Base-by-base conservation (phyloP, 2,329 filamentous ascomycete species). In the Pyrenochaeta sp. region DNA sequence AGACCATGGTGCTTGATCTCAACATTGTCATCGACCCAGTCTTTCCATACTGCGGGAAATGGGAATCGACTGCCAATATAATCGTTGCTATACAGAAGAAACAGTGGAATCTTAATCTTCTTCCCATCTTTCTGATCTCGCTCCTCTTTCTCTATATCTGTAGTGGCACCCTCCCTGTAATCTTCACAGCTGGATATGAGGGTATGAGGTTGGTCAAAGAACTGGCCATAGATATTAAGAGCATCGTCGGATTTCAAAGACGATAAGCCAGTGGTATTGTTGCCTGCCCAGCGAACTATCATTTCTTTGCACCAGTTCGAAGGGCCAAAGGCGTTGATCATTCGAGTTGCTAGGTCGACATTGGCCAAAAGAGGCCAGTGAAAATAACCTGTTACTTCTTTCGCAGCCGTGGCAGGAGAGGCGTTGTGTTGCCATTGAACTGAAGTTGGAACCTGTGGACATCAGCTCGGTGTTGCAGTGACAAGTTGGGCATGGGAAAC, bases 281-380 rank as follows among this genome's bases (percentile, higher is more conserved):
- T 54, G 58, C 29, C 78, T 53, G 9, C 72, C 77, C 47, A 81
- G 68, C 77, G 79, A 69, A 57, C 14, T 1, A 63, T 64, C 66
- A 71, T 67, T 7, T 72, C 69, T 7, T 50, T 45, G 42, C 68
- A 66, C 54, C 78, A 83, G 33, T 75, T 64, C 15, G 77, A 72
- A 0, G 77, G 71, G n/a, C 83, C 77, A 30, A 73, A 69, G 6
- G 70, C 56, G 81, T 44, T 79, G 41, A 84, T 70, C 35, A 75
- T 78, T 62, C 85, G 83, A 0, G 81, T 83, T 4, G 86, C 76
- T 0, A 84, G 81, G 4, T 71, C 71, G 0, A 73, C 66, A 63
- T 87, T 84, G 7, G 85, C 82, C 17, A 86, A 76, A 57, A 86
- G 81, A 46, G 84, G 85, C 83, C 84, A 87, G 68, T 87, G 84